These are phyloP conservation scores for Xylaria acuta DNA, from an alignment of 495 filamentous ascomycete genomes.

Conservation along the genomic window DNA sequence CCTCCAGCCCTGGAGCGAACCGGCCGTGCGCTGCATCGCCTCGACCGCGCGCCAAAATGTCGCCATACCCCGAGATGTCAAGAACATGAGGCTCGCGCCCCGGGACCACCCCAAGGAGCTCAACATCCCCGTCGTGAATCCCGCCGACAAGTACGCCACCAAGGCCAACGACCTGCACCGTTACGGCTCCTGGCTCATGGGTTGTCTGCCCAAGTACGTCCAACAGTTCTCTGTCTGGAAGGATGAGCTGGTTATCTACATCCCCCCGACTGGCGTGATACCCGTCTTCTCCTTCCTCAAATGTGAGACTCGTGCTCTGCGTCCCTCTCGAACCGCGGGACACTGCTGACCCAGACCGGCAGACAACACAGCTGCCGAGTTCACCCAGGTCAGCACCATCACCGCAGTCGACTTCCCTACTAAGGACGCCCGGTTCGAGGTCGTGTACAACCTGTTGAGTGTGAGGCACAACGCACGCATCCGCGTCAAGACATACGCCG, in stretches of 20 bases:
- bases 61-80: conserved; percentile 62
- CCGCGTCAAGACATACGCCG: conserved; percentile 97
- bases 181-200: conserved; percentile 96
- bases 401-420: conserved; percentile 96
- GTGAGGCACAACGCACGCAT: conserved; percentile 96
- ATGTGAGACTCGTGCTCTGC: conserved; percentile 48
- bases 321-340: not conserved
- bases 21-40: conserved; percentile 58
- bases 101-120: conserved; percentile 60
- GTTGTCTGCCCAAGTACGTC: conserved; percentile 94
- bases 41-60: conserved; percentile 60
- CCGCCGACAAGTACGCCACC: conserved; percentile 86
- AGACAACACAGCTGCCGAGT: conserved; percentile 95
- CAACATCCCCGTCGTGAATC: conserved; percentile 84
- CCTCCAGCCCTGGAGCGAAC: conserved; percentile 31
- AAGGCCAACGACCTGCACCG: conserved; percentile 84
- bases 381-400: conserved; percentile 89
- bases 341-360: conserved; percentile 16
- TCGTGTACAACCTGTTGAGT: conserved; percentile 97
- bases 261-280: conserved; percentile 82
- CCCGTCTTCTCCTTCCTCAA: conserved; percentile 96
- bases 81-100: conserved; percentile 74
- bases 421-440: conserved; percentile 91
- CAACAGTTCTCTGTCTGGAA: conserved; percentile 99
- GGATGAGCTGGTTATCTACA: conserved; percentile 95